These are phyloP conservation scores for Bipolaris victoriae DNA, from an alignment of 2,329 filamentous ascomycete species.

Conservation along the genomic window DNA sequence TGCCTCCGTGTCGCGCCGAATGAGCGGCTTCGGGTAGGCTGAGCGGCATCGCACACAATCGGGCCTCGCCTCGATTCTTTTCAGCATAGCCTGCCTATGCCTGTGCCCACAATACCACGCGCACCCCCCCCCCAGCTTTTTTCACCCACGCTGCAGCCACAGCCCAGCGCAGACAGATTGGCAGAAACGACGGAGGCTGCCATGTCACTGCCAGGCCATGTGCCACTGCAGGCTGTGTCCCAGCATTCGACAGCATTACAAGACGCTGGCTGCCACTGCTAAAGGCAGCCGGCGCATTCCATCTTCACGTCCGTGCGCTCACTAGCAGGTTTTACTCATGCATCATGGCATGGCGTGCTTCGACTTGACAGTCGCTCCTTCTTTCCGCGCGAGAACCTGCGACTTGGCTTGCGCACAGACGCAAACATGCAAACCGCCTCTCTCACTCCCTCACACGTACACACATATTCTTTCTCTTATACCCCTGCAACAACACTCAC, in stretches of 20 bases:
- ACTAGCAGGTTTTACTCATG: neutral
- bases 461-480: no score
- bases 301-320: neutral
- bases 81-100: neutral
- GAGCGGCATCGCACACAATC: neutral
- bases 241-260: neutral
- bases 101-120: no score
- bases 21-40: no score
- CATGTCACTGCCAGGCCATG: no score
- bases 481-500: neutral
- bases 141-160: neutral
- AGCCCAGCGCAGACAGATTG: neutral
- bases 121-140: neutral
- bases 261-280: neutral
- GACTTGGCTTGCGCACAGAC: neutral
- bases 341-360: conserved; percentile 1
- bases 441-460: neutral
- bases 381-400: neutral
- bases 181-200: neutral
- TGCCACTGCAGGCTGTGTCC: neutral
- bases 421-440: neutral
- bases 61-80: neutral
- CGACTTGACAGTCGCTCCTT: neutral
- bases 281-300: neutral
- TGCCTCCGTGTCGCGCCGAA: no score